Conservation (phyloP, 148 eudicot species). For the Simmondsia chinensis region DNA sequence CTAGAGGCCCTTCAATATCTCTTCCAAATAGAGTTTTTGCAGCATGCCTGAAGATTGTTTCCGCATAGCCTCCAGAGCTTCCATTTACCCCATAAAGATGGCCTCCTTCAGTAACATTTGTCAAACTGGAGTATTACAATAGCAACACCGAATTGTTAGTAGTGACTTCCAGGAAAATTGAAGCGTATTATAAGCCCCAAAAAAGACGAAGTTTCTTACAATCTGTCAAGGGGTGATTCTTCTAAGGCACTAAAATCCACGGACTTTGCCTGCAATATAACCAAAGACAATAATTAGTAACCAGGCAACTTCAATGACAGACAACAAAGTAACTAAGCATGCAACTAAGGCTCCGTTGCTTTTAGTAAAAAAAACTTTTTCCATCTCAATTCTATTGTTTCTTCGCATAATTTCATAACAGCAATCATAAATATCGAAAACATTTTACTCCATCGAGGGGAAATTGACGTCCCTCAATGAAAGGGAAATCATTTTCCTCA, state of each 20-base stretch:
- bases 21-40: conserved; percentile 60
- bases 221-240: conserved; percentile 72
- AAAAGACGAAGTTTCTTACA: conserved; percentile 34
- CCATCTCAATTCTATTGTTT: no score
- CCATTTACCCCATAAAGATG: conserved; percentile 75
- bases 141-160: neutral
- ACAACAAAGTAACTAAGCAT: conserved; percentile 2
- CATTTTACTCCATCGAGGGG: no score
- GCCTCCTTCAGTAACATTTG: conserved; percentile 79
- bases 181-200: neutral
- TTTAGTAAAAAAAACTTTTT: no score
- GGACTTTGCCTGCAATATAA: conserved; percentile 54
- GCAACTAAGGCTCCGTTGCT: neutral
- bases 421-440: no score
- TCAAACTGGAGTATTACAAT: conserved; percentile 32
- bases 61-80: conserved; percentile 97
- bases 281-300: neutral
- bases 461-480: no score
- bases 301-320: neutral
- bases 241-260: conserved; percentile 70
- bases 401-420: no score
- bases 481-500: no score
- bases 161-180: neutral
- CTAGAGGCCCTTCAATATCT: conserved; percentile 63
- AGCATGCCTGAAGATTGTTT: conserved; percentile 64